Percentiles rank a stretch among this genome's conserved stretches.
Evolutionary conservation across 768 basidiomycete species (phyloP).

Genomic region (Lyophyllum shimeji): DNA sequence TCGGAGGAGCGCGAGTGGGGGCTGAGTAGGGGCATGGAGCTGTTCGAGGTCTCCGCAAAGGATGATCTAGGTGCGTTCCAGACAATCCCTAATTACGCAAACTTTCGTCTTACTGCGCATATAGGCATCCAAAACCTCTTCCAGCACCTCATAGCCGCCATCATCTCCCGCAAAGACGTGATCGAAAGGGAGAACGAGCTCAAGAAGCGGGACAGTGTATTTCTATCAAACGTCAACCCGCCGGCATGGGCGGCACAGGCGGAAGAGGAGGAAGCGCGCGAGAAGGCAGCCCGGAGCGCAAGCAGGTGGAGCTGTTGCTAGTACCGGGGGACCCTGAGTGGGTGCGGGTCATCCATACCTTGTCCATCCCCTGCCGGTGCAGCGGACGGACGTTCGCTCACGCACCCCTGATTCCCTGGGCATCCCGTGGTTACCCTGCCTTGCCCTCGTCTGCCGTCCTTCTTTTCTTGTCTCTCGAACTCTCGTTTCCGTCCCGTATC

Average conservation of each 20-base stretch:
- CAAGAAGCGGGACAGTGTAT: constrained; percentile 82
- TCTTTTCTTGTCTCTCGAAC: not conserved
- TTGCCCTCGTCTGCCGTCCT: not conserved
- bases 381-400: not conserved
- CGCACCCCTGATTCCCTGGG: constrained; percentile 8
- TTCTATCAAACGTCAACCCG: constrained; percentile 59
- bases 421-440: constrained; percentile 7
- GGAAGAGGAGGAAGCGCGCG: constrained; percentile 73
- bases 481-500: not conserved
- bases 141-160: constrained; percentile 73
- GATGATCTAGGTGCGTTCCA: constrained; percentile 70
- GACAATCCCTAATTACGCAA: constrained; percentile 2
- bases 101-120: not conserved
- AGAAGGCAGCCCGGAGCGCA: constrained; percentile 46
- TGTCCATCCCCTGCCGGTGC: constrained; percentile 2
- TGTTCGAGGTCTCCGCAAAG: constrained; percentile 91
- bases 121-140: constrained; percentile 82
- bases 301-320: constrained; percentile 75
- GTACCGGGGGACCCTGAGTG: constrained; percentile 23
- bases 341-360: constrained; percentile 4
- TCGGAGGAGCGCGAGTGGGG: constrained; percentile 69
- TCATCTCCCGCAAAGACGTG: constrained; percentile 73
- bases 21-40: constrained; percentile 78
- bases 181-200: constrained; percentile 83
- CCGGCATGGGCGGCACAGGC: constrained; percentile 81